Evolutionary conservation across 352 stramenopile genomes (phyloP).

Genomic region (Phytophthora fragariaefolia): DNA sequence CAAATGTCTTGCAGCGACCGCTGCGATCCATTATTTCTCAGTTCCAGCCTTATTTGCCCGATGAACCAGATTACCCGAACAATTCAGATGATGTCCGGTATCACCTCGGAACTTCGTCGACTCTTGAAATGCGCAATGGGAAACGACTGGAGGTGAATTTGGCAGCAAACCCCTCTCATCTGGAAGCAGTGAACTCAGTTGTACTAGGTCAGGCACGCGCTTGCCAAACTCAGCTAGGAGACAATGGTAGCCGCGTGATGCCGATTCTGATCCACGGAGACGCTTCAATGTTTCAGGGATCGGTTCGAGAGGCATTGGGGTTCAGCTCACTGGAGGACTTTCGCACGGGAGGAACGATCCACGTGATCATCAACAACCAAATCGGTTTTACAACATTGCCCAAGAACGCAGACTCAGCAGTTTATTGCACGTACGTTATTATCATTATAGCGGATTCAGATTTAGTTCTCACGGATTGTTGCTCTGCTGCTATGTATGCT

Average conservation of each 20-base stretch:
- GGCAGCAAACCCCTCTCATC: conserved; percentile 98
- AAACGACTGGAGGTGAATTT: conserved; percentile 85
- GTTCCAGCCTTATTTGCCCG: conserved; percentile 86
- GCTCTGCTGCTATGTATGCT: conserved; percentile 2
- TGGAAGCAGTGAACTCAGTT: conserved; percentile 98
- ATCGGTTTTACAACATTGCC: conserved; percentile 99
- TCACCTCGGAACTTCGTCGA: conserved; percentile 84
- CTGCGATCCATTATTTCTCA: conserved; percentile 94
- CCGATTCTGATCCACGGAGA: conserved; percentile 98
- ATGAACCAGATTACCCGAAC: conserved; percentile 86
- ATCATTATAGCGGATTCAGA: neutral
- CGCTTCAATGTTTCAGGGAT: conserved; percentile 92
- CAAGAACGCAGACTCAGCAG: conserved; percentile 95
- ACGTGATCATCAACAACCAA: conserved; percentile 99
- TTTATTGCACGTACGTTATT: conserved; percentile 92
- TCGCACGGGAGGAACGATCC: conserved; percentile 97
- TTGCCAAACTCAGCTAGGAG: conserved; percentile 89
- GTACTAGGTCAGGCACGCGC: conserved; percentile 96
- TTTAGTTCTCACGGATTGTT: conserved; percentile 14
- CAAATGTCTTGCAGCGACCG: conserved; percentile 98
- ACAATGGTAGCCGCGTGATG: conserved; percentile 92
- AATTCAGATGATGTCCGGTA: conserved; percentile 92
- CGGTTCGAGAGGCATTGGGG: conserved; percentile 80
- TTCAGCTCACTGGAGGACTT: conserved; percentile 94
- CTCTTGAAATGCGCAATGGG: conserved; percentile 72